Percentiles rank a stretch among this genome's conserved stretches.
These are phyloP conservation scores for Podaxis mareebaensis DNA, from an alignment of 768 basidiomycete genomes.

Conservation along the genomic window DNA sequence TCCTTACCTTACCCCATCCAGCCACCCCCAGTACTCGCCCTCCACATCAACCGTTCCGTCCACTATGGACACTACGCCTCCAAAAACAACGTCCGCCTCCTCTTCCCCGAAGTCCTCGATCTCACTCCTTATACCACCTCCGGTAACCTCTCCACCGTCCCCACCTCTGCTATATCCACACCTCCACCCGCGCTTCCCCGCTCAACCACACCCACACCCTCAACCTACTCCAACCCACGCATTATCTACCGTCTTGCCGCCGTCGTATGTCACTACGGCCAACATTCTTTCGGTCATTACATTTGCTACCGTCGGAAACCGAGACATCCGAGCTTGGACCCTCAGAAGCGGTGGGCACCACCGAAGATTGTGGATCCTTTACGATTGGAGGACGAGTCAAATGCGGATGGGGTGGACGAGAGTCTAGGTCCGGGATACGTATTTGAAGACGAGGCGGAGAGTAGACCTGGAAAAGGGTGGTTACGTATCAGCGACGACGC, in stretches of 20 bases:
- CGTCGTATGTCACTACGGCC: conserved; percentile 91
- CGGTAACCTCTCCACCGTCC: conserved; percentile 69
- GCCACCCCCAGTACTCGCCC: conserved; percentile 83
- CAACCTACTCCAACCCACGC: conserved; percentile 43
- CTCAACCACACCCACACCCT: conserved; percentile 21
- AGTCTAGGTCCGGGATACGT: conserved; percentile 13
- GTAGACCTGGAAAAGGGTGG: conserved; percentile 71
- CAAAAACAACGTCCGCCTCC: conserved; percentile 82
- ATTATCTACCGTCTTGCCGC: conserved; percentile 85
- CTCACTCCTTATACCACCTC: conserved; percentile 87
- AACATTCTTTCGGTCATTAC: conserved; percentile 93
- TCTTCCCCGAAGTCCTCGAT: conserved; percentile 88
- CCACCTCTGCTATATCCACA: conserved; percentile 70
- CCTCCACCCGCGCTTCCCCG: conserved; percentile 39
- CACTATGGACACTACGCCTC: conserved; percentile 73
- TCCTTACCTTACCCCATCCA: conserved; percentile 28
- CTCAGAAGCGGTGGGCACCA: conserved; percentile 38
- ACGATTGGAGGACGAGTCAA: conserved; percentile 25
- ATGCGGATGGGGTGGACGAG: conserved; percentile 22
- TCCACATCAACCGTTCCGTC: conserved; percentile 92
- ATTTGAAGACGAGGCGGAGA: conserved; percentile 28
- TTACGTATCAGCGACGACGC: conserved; percentile 85
- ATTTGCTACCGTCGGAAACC: conserved; percentile 90
- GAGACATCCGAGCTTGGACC: conserved; percentile 38
- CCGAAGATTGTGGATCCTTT: conserved; percentile 34